Base-by-base conservation (phyloP, 371 early-diverging fungal genomes). In the Mortierella sp. region DNA sequence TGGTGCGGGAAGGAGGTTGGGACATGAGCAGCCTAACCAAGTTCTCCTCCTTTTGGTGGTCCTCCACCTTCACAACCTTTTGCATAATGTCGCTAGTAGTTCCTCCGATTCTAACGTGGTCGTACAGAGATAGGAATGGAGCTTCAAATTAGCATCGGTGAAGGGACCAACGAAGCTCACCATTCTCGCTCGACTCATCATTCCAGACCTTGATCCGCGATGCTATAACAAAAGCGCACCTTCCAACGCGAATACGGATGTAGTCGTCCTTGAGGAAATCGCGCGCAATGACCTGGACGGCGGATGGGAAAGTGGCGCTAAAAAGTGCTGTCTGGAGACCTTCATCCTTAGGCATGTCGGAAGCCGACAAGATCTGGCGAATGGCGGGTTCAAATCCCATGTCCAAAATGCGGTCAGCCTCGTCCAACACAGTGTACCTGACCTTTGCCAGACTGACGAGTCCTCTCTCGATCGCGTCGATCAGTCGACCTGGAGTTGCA, bases 371-470 rank as follows among this genome's bases (percentile, higher is more conserved):
- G 80, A 99, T 96, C 79, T 93, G 94, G 87, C 98, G 95, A 60
- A 99, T 93, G 91, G 91, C 70, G 0, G 96, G 94, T 91, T 99
- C 99, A 90, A 99, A 99, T 82, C 99, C 99, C 99, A 98, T 97
- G 89, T 99, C 99, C 74, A 99, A 90, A 97, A 98, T 98, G 78
- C 98, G 93, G 84, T 99, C 99, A 7, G 98, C 99, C 84, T 99
- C 99, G 90, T 99, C 99, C 80, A 99, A 90, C 65, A 99, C 96
- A 28, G 99, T 90, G 84, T 97, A 98, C 47, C 84, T 95, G 73
- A 99, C 97, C 72, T 97, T 91, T 50, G 92, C 90, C 65, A 99
- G 89, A 72, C 95, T 95, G 54, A 97, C 92, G 74, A 92, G 93
- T 28, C 94, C 93, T 76, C 94, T 91, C 60, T 96, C 93, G 68